Base-by-base conservation (phyloP, 352 stramenopile species). In the Phytophthora lateralis region DNA sequence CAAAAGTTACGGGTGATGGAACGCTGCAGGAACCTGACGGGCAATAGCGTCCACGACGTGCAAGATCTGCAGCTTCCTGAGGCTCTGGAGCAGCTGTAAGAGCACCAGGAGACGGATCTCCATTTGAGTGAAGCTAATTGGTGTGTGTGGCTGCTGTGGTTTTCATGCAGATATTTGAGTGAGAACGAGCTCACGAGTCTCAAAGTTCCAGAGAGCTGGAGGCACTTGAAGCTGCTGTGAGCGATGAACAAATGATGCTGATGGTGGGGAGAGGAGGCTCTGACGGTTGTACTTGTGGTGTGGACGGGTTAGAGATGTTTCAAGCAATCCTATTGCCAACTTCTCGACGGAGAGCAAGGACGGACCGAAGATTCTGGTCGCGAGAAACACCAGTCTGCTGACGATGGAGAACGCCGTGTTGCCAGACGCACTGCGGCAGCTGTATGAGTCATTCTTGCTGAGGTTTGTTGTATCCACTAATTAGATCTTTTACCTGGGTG, bases 291-390 rank as follows among this genome's bases (percentile, higher is more conserved):
- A 26, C 15, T 35, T 50, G 5, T n/a, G 30, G 11, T 51, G 34
- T n/a, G 3, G 21, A 24, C 21, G 21, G 14, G 2, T 8, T 41
- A 76, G 68, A 29, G 49, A 69, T 56, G 63, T 73, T 3, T 76
- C 68, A 4, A 41, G 66, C 37, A 76, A 76, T 34, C 59, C 59
- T 2, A 76, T 76, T 44, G 29, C 38, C n/a, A 57, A 60, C 15
- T 60, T 76, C 10, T 56, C 63, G 15, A 27, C 45, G 4, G 14
- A 42, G 12, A 60, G 58, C 21, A 70, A 76, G 37, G 10, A 55
- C 17, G 68, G 68, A 11, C 68, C 63, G 0, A 52, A 39, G 15
- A 35, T 35, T 12, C 58, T 76, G 2, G 27, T 76, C 0, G 68
- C 68, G 20, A 63, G 49, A 20, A 73, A 73, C 18, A 63, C 57